Conservation (phyloP, 257 asterid species). For the Cynanchum wilfordii region DNA sequence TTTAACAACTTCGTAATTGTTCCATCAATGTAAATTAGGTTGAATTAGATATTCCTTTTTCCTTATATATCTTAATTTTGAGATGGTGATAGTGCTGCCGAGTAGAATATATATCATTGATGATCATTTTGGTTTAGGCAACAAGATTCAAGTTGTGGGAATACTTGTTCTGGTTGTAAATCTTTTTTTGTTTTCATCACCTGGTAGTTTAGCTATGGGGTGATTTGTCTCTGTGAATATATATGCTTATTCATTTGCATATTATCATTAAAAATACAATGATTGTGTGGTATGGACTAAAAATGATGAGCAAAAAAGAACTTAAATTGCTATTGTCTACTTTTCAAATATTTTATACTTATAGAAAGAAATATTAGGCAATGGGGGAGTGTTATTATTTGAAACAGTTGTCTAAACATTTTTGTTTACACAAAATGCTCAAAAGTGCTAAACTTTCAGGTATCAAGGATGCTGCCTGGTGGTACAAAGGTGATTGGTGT, state of each 20-base stretch:
- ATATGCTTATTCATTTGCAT: not conserved
- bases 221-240: not conserved
- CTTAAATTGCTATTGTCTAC: not conserved
- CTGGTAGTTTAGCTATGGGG: not conserved
- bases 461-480: conserved; percentile 89
- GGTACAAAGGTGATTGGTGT: conserved; percentile 88
- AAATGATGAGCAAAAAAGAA: not conserved
- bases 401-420: not conserved
- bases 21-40: not conserved
- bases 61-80: not conserved
- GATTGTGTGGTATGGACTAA: not conserved
- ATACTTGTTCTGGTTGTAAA: not conserved
- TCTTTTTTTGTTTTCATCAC: not conserved
- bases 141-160: not conserved
- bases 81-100: not conserved
- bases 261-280: not conserved
- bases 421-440: conserved; percentile 13
- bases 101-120: not conserved
- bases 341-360: not conserved
- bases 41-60: not conserved
- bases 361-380: not conserved
- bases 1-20: not conserved
- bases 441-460: conserved; percentile 35
- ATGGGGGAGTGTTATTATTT: not conserved
- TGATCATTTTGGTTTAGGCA: not conserved